phyloP scores from a whole-genome alignment of 2,329 filamentous ascomycete genomes.

The Coniella vitis region DNA sequence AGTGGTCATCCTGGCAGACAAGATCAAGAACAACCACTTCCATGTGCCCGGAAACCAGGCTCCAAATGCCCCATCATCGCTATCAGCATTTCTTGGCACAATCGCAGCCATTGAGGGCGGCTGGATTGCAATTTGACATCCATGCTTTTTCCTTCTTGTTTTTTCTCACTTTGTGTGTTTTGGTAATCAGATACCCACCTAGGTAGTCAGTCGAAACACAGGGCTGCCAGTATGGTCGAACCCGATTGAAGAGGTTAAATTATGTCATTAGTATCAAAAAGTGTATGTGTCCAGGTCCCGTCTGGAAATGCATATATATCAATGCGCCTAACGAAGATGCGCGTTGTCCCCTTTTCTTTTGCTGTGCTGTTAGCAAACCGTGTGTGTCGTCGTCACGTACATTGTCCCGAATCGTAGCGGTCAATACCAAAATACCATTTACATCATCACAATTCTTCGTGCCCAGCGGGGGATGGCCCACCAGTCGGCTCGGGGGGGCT shows the following conservation, averaged over 20 bases:
- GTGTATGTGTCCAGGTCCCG: conserved; percentile 4
- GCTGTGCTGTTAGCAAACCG: conserved; percentile 1
- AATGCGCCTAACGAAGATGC: not conserved
- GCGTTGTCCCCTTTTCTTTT: conserved; percentile 3
- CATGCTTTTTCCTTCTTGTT: conserved; percentile 56
- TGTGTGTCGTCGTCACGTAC: conserved; percentile 12
- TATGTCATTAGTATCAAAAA: conserved; percentile 16
- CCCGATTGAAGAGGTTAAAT: conserved; percentile 3
- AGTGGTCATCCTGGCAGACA: conserved; percentile 17
- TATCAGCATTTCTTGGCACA: conserved; percentile 99
- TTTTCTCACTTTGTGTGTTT: not conserved
- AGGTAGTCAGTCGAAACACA: not conserved
- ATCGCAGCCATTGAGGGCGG: conserved; percentile 71
- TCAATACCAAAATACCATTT: conserved; percentile 4
- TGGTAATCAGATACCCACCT: too few relatives aligned
- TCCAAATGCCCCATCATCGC: conserved; percentile 33
- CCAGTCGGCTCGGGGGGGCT: conserved; percentile 15
- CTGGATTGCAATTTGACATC: conserved; percentile 99
- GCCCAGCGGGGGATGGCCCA: conserved; percentile 1
- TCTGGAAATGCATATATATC: conserved; percentile 6
- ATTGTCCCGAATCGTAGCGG: not conserved
- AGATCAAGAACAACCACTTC: conserved; percentile 9
- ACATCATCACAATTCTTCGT: conserved; percentile 26
- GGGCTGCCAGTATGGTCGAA: not conserved
- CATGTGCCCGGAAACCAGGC: conserved; percentile 17